Evolutionary conservation across 1,139 yeast genomes (phyloP).

Genomic region (Zygosaccharomyces pseudobailii): DNA sequence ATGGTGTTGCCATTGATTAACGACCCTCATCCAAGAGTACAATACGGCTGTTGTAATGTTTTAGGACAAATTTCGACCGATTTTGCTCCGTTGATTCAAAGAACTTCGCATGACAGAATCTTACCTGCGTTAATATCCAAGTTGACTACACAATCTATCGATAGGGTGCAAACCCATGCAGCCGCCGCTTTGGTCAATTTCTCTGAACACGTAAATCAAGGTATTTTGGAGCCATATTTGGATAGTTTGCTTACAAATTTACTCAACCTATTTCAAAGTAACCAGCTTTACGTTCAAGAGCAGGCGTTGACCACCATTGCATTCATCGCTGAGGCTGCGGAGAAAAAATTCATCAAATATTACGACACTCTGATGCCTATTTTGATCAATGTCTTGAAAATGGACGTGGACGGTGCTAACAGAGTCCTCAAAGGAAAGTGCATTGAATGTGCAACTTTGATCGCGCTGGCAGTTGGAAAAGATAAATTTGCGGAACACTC

Average conservation of each 20-base stretch:
- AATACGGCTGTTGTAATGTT: constrained; percentile 95
- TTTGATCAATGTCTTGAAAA: constrained; percentile 68
- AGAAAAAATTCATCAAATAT: constrained; percentile 79
- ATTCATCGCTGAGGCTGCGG: constrained; percentile 97
- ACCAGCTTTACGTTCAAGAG: constrained; percentile 91
- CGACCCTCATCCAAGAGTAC: constrained; percentile 90
- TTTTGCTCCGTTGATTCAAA: constrained; percentile 84
- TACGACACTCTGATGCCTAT: constrained; percentile 94
- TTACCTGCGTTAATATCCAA: constrained; percentile 85
- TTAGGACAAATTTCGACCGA: constrained; percentile 98
- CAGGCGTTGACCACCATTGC: constrained; percentile 96
- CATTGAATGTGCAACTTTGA: constrained; percentile 89
- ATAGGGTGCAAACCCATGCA: constrained; percentile 95
- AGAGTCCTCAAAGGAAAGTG: constrained; percentile 85
- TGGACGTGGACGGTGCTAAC: constrained; percentile 77
- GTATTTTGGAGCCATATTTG: constrained; percentile 81
- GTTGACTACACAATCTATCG: constrained; percentile 64
- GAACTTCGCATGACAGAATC: constrained; percentile 70
- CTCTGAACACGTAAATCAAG: constrained; percentile 86
- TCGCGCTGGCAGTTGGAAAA: constrained; percentile 95
- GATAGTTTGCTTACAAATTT: constrained; percentile 74
- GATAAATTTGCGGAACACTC: constrained; percentile 80
- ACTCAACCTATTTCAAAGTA: constrained; percentile 71
- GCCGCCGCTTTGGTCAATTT: constrained; percentile 97
- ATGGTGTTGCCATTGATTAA: constrained; percentile 76